These are phyloP conservation scores for Backusella parvicylindrica DNA, from an alignment of 192 early-diverging fungal genomes.

Conservation along the genomic window DNA sequence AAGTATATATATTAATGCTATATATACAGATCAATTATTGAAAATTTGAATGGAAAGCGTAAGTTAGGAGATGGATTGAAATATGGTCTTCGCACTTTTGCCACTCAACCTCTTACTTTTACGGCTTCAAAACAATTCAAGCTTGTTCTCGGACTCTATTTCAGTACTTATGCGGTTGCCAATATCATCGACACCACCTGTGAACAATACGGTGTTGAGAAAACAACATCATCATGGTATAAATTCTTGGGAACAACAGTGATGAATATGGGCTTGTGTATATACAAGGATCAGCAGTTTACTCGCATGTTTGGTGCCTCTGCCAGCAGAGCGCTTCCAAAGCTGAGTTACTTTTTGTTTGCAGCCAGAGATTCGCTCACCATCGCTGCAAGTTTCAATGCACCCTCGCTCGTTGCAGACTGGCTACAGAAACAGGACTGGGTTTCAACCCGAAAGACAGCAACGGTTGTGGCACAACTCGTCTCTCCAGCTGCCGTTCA, in stretches of 20 bases:
- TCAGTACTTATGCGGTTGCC: constrained; percentile 37
- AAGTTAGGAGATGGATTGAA: constrained; percentile 26
- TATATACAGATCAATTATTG: constrained; percentile 39
- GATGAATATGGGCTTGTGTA: constrained; percentile 40
- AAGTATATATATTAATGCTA: background rate
- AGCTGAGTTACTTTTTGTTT: constrained; percentile 36
- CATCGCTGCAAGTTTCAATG: constrained; percentile 42
- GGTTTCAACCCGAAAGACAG: background rate
- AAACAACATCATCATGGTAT: constrained; percentile 5
- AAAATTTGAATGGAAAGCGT: constrained; percentile 41
- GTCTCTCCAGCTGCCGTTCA: constrained; percentile 38
- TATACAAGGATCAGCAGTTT: constrained; percentile 44
- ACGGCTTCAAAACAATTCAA: constrained; percentile 25
- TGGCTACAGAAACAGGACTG: background rate
- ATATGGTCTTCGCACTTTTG: constrained; percentile 22
- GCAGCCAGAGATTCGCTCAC: constrained; percentile 40
- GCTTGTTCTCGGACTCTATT: constrained; percentile 35
- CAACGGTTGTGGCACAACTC: constrained; percentile 26
- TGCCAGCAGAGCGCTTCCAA: constrained; percentile 29
- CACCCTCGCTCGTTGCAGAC: constrained; percentile 21
- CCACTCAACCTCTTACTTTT: constrained; percentile 33
- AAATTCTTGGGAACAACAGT: constrained; percentile 41
- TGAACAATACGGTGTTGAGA: constrained; percentile 19
- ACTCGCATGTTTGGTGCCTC: constrained; percentile 41
- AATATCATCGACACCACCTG: constrained; percentile 39